A percentile compares a stretch with the other conserved stretches of the same genome.
Conservation (phyloP, 805 yeast species). For the Candida dajiaensis region DNA sequence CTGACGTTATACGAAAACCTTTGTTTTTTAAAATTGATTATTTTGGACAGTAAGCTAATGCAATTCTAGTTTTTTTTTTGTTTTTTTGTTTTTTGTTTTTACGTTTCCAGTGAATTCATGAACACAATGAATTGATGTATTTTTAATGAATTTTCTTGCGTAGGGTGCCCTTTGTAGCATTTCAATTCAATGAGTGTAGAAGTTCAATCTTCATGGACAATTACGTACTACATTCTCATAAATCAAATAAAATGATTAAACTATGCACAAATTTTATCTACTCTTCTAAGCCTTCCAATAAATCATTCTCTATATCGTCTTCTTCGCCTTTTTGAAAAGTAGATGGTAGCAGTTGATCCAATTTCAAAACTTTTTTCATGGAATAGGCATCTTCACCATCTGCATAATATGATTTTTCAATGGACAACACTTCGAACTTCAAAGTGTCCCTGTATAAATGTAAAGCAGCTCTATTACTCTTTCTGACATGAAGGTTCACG, state of each 20-base stretch:
- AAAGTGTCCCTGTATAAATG: conserved; percentile 86
- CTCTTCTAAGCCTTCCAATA: conserved; percentile 32
- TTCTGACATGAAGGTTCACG: conserved; percentile 89
- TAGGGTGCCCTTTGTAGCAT: too few species aligned
- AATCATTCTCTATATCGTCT: conserved; percentile 52
- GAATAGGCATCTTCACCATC: conserved; percentile 98
- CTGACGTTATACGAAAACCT: conserved; percentile 34
- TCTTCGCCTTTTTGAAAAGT: conserved; percentile 40
- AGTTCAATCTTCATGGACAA: too few species aligned
- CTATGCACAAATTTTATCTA: conserved; percentile 1
- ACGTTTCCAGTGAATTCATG: neutral
- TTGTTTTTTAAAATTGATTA: neutral
- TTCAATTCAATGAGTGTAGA: too few species aligned
- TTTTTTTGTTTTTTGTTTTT: too few species aligned
- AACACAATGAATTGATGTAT: neutral
- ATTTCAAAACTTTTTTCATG: conserved; percentile 67
- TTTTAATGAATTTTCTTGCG: neutral
- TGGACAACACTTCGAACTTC: conserved; percentile 70
- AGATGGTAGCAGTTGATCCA: conserved; percentile 59
- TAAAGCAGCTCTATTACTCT: conserved; percentile 89
- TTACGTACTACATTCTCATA: neutral
- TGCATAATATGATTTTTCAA: conserved; percentile 87
- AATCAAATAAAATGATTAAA: neutral
- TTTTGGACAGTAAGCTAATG: conserved; percentile 6
- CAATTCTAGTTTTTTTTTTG: conserved; percentile 3